Conservation (phyloP, 139 green algal genomes). For the Chlorella sorokiniana region DNA sequence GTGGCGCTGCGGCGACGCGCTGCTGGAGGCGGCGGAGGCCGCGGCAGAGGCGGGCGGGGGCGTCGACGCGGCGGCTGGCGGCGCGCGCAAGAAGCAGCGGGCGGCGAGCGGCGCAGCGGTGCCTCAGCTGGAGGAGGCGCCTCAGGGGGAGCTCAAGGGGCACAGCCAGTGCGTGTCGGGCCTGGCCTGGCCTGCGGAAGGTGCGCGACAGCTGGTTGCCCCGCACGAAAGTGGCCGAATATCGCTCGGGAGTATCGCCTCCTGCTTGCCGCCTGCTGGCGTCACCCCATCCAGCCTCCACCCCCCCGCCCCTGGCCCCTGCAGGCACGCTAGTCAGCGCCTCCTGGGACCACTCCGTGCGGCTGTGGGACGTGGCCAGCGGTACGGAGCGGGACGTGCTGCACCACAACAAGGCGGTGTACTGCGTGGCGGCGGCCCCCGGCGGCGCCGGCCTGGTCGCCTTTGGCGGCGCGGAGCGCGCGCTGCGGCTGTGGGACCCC, state of each 20-base stretch:
- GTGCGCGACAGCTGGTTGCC: background rate
- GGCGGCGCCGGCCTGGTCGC: constrained; percentile 56
- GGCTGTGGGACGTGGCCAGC: constrained; percentile 71
- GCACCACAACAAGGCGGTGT: constrained; percentile 75
- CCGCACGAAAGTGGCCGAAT: background rate
- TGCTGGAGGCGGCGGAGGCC: constrained; percentile 20
- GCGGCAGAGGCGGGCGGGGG: constrained; percentile 4
- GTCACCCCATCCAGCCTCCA: background rate
- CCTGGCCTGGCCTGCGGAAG: constrained; percentile 58
- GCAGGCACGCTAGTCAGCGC: constrained; percentile 57
- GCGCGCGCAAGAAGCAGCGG: constrained; percentile 58
- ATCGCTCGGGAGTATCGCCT: background rate
- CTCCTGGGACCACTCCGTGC: constrained; percentile 84
- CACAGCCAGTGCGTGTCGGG: constrained; percentile 78
- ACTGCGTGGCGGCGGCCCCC: constrained; percentile 54
- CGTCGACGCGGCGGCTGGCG: background rate
- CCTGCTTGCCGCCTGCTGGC: background rate
- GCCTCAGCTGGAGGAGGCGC: constrained; percentile 36
- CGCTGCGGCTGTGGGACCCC: constrained; percentile 83
- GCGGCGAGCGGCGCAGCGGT: constrained; percentile 1
- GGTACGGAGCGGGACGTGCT: constrained; percentile 60
- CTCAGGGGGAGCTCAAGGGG: constrained; percentile 48
- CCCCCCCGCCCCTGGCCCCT: background rate
- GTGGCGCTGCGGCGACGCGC: constrained; percentile 55
- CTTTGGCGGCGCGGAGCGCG: constrained; percentile 72